These are phyloP conservation scores for Mesembryanthemum crystallinum DNA, from an alignment of 148 eudicot species.

Conservation along the genomic window DNA sequence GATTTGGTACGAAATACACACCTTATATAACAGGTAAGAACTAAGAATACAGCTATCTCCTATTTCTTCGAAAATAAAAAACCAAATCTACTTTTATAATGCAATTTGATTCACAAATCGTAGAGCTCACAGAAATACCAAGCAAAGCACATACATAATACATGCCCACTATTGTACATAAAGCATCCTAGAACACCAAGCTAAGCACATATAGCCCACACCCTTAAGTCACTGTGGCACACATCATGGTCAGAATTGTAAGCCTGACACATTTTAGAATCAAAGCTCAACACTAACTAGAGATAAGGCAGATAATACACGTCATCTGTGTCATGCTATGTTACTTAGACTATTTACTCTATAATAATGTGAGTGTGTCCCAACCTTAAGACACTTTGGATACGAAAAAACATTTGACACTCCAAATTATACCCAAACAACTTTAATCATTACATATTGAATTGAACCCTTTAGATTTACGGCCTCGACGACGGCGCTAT, in stretches of 20 bases:
- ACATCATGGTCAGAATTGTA: not conserved
- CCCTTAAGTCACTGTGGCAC: not conserved
- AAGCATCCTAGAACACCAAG: not conserved
- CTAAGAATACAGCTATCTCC: too few species aligned
- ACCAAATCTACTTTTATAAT: too few species aligned
- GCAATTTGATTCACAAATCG: too few species aligned
- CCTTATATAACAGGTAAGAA: not conserved
- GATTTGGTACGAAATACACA: too few species aligned
- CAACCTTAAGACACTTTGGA: not conserved
- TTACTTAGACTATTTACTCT: not conserved
- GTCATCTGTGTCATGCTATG: not conserved
- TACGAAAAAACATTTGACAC: not conserved
- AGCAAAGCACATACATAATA: not conserved
- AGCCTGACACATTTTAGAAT: not conserved
- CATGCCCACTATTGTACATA: not conserved
- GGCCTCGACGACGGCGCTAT: too few species aligned
- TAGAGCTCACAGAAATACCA: not conserved
- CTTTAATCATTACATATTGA: not conserved
- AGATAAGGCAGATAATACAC: not conserved
- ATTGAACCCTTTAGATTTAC: not conserved
- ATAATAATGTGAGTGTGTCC: not conserved
- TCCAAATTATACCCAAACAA: not conserved
- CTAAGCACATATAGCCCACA: not conserved
- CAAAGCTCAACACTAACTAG: not conserved
- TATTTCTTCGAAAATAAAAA: too few species aligned